A percentile compares a stretch with the other conserved stretches of the same genome.
Evolutionary conservation across 306 rosid genomes (phyloP).

Genomic region (Alnus glutinosa): DNA sequence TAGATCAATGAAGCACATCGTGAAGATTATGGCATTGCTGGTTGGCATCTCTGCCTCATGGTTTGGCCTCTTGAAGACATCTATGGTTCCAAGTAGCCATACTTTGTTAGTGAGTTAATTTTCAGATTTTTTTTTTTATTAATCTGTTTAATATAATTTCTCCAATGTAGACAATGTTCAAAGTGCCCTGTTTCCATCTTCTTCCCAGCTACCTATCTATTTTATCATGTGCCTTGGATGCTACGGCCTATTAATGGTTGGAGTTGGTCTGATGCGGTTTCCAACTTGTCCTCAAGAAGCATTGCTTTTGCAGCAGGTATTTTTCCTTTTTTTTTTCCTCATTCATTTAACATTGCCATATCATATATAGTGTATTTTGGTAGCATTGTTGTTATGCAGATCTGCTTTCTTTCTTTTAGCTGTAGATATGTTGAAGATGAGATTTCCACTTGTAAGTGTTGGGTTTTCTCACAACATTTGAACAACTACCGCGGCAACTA

Average conservation of each 20-base stretch:
- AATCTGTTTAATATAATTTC: neutral
- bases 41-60: slow-evolving; percentile 42
- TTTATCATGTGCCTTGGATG: slow-evolving; percentile 53
- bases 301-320: slow-evolving; percentile 41
- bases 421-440: neutral
- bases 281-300: slow-evolving; percentile 62
- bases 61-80: slow-evolving; percentile 46
- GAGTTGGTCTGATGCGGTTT: slow-evolving; percentile 51
- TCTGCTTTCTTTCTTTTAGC: neutral
- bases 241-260: slow-evolving; percentile 58
- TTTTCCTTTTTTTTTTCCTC: neutral
- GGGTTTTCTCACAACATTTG: neutral
- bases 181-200: slow-evolving; percentile 1
- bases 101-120: slow-evolving; percentile 54
- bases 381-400: neutral
- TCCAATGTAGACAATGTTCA: neutral
- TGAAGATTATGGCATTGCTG: slow-evolving; percentile 41
- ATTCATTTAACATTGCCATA: neutral
- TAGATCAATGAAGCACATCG: slow-evolving; percentile 44
- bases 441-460: neutral
- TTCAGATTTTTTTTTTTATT: neutral
- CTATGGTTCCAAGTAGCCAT: slow-evolving; percentile 36
- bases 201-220: slow-evolving; percentile 47
- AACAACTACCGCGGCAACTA: neutral
- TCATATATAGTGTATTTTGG: neutral